Conservation (phyloP, 495 filamentous ascomycete species). For the Daldinia grandis region DNA sequence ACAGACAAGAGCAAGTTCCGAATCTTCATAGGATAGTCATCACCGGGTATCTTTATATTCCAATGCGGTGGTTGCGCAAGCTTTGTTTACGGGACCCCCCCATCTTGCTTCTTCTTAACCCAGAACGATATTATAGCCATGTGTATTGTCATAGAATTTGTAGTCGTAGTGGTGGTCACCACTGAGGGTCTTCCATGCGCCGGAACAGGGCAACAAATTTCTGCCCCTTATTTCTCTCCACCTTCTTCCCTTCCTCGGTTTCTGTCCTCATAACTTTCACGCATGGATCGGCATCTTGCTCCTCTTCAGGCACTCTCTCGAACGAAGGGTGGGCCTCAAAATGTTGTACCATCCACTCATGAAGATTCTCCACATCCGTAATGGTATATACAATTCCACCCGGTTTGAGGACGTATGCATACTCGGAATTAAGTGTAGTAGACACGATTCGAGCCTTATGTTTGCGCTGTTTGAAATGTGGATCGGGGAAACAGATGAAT, state of each 20-base stretch:
- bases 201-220: conserved; percentile 90
- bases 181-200: conserved; percentile 80
- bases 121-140: background rate
- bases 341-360: conserved; percentile 89
- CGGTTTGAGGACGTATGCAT: conserved; percentile 85
- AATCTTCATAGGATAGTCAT: background rate
- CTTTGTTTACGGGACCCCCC: background rate
- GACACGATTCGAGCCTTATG: conserved; percentile 96
- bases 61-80: background rate
- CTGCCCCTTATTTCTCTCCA: conserved; percentile 83
- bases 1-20: background rate
- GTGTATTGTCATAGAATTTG: background rate
- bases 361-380: conserved; percentile 94
- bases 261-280: conserved; percentile 82
- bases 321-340: conserved; percentile 77
- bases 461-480: conserved; percentile 96
- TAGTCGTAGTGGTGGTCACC: conserved; percentile 49
- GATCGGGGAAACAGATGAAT: conserved; percentile 98
- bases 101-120: background rate
- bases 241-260: conserved; percentile 98
- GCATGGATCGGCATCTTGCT: conserved; percentile 76
- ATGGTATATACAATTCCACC: conserved; percentile 93
- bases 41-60: conserved; percentile 5
- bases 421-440: conserved; percentile 87
- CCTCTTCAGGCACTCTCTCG: conserved; percentile 68